A percentile compares a stretch with the other conserved stretches of the same genome.
phyloP scores from a whole-genome alignment of 1,284 basidiomycete species.

The Filobasidium uniguttulatum region DNA sequence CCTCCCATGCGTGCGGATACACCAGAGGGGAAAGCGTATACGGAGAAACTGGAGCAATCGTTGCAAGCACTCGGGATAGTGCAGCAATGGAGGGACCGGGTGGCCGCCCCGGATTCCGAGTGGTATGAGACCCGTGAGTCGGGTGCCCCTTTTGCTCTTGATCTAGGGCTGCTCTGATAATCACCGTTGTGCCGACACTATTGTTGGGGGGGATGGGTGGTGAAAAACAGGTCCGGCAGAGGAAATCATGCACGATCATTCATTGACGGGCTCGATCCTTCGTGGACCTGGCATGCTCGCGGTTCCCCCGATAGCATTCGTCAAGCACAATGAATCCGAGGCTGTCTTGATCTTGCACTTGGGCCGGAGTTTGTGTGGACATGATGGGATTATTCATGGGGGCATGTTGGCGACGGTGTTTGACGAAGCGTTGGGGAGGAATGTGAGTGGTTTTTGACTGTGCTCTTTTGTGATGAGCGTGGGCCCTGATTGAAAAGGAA shows the following conservation, averaged over 20 bases:
- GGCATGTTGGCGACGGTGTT: slow-evolving; percentile 79
- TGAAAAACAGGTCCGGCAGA: slow-evolving; percentile 9
- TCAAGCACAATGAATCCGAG: slow-evolving; percentile 60
- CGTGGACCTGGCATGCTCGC: slow-evolving; percentile 73
- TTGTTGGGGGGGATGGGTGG: too few relatives aligned
- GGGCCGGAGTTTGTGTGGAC: slow-evolving; percentile 69
- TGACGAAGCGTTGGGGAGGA: slow-evolving; percentile 72
- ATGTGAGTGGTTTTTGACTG: slow-evolving; percentile 43
- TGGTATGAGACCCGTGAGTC: slow-evolving; percentile 38
- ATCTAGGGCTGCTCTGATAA: slow-evolving; percentile 13
- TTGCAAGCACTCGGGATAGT: slow-evolving; percentile 56
- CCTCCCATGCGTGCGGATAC: slow-evolving; percentile 51
- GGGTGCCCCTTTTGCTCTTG: too few relatives aligned
- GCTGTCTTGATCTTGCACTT: slow-evolving; percentile 37
- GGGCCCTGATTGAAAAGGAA: neutral
- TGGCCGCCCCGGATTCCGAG: slow-evolving; percentile 16
- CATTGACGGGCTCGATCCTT: slow-evolving; percentile 68
- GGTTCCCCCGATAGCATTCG: slow-evolving; percentile 57
- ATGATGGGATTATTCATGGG: slow-evolving; percentile 88
- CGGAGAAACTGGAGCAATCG: slow-evolving; percentile 49
- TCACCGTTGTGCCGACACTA: slow-evolving; percentile 12
- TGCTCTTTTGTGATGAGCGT: too few relatives aligned
- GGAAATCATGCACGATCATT: slow-evolving; percentile 43
- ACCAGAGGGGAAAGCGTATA: slow-evolving; percentile 49
- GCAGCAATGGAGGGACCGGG: slow-evolving; percentile 36